Percentiles rank a stretch among this genome's conserved stretches.
Evolutionary conservation across 1,284 basidiomycete genomes (phyloP).

Genomic region (Anthracocystis setariae): DNA sequence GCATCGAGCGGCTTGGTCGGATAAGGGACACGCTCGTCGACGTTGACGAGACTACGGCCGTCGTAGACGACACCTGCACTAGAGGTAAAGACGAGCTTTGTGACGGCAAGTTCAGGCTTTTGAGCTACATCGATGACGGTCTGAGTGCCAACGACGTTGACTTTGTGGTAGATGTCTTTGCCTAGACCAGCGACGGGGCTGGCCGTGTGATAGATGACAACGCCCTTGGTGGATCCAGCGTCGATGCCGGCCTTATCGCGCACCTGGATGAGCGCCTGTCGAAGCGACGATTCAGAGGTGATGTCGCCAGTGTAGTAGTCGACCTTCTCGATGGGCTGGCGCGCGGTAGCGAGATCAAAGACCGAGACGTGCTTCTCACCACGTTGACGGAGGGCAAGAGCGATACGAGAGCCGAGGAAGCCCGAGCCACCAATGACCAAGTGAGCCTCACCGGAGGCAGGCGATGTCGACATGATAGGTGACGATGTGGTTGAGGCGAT

Average conservation of each 20-base stretch:
- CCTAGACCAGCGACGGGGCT: conserved; percentile 80
- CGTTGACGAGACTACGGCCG: conserved; percentile 81
- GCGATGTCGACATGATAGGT: conserved; percentile 56
- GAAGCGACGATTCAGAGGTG: conserved; percentile 48
- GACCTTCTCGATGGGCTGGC: conserved; percentile 53
- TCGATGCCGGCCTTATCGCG: conserved; percentile 47
- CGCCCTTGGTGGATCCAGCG: conserved; percentile 26
- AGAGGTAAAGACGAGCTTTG: conserved; percentile 93
- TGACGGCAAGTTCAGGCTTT: conserved; percentile 72
- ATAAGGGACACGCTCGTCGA: conserved; percentile 86
- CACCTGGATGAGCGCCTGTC: conserved; percentile 42
- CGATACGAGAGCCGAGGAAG: conserved; percentile 65
- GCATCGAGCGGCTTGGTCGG: conserved; percentile 84
- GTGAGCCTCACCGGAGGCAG: conserved; percentile 62
- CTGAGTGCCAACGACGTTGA: conserved; percentile 92
- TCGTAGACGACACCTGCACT: conserved; percentile 93
- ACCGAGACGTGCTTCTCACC: conserved; percentile 63
- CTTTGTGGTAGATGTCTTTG: conserved; percentile 82
- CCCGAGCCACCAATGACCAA: conserved; percentile 66
- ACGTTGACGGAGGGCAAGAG: conserved; percentile 58
- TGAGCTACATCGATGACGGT: conserved; percentile 83
- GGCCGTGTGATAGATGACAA: conserved; percentile 86
- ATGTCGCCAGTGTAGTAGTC: conserved; percentile 64
- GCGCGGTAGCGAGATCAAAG: conserved; percentile 57
- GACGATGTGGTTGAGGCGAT: background rate